phyloP scores from a whole-genome alignment of 345 rosid species.

The Syzygium oleosum region DNA sequence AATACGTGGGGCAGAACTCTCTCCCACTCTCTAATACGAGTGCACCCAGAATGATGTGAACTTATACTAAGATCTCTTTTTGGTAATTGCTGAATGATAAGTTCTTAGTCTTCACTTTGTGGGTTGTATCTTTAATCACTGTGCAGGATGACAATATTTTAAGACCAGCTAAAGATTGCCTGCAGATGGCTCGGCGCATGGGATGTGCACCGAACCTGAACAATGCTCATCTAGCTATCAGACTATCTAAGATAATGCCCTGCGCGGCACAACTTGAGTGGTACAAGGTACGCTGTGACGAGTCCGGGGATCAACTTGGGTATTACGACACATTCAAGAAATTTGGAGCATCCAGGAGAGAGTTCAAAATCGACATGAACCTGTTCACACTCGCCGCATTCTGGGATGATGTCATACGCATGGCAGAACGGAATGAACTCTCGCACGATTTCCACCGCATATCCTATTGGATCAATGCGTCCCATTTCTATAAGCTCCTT shows the following conservation, averaged over 20 bases:
- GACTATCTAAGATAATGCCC: conserved; percentile 5
- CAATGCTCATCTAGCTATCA: conserved; percentile 2
- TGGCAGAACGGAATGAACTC: conserved; percentile 54
- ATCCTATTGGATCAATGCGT: conserved; percentile 51
- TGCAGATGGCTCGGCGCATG: conserved; percentile 2
- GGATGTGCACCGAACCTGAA: conserved; percentile 1
- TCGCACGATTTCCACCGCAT: conserved; percentile 53
- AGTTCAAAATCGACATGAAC: conserved; percentile 43
- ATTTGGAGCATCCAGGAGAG: conserved; percentile 30
- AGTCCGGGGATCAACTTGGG: conserved; percentile 5
- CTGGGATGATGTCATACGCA: conserved; percentile 53
- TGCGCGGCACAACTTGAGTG: conserved; percentile 8
- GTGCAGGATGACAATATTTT: not conserved
- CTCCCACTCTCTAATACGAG: accelerated
- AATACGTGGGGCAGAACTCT: not conserved
- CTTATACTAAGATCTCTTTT: not conserved
- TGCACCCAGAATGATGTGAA: not conserved
- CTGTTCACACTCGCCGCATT: conserved; percentile 49
- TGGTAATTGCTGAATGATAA: not conserved
- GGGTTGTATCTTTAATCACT: not conserved
- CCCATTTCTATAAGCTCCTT: conserved; percentile 60
- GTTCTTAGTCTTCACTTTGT: not conserved
- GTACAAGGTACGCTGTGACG: conserved; percentile 6
- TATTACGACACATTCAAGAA: conserved; percentile 63
- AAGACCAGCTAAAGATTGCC: conserved; percentile 2